These are phyloP conservation scores for Angomonas ambiguus DNA, from an alignment of 208 protist species.

Conservation along the genomic window DNA sequence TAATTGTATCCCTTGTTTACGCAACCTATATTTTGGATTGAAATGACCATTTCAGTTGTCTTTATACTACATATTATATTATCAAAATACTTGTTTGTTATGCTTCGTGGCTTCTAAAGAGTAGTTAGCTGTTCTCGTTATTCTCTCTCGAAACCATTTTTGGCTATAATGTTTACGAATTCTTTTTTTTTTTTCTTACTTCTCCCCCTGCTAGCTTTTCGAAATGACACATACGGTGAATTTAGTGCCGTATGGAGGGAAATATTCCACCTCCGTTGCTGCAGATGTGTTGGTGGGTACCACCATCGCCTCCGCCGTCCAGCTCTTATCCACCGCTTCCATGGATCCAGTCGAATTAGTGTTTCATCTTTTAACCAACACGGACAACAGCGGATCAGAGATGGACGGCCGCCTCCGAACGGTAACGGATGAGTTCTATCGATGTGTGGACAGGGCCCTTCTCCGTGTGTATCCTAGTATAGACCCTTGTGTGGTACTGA, in stretches of 20 bases:
- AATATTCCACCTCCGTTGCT: too few relatives aligned
- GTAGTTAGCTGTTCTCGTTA: too few relatives aligned
- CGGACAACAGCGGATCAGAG: not conserved
- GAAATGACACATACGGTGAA: too few relatives aligned
- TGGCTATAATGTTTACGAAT: too few relatives aligned
- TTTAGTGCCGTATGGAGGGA: not conserved
- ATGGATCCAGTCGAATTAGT: not conserved
- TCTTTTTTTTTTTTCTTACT: constrained; percentile 19
- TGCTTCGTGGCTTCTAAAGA: too few relatives aligned
- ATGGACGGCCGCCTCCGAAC: not conserved
- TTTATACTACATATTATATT: too few relatives aligned
- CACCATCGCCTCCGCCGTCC: not conserved
- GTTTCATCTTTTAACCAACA: not conserved
- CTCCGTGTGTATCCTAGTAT: constrained; percentile 62
- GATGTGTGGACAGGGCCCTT: constrained; percentile 71
- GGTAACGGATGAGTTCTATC: constrained; percentile 46
- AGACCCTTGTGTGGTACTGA: constrained; percentile 56
- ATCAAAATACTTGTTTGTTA: too few relatives aligned
- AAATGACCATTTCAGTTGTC: too few relatives aligned
- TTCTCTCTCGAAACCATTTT: too few relatives aligned
- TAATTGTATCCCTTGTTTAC: too few relatives aligned
- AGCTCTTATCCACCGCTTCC: not conserved
- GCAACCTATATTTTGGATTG: too few relatives aligned
- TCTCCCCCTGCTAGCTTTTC: constrained; percentile 9
- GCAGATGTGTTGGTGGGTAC: not conserved